Percentiles rank a stretch among this genome's conserved stretches.
Conservation (phyloP, 2,329 filamentous ascomycete genomes). For the Pseudogymnoascus sp. region DNA sequence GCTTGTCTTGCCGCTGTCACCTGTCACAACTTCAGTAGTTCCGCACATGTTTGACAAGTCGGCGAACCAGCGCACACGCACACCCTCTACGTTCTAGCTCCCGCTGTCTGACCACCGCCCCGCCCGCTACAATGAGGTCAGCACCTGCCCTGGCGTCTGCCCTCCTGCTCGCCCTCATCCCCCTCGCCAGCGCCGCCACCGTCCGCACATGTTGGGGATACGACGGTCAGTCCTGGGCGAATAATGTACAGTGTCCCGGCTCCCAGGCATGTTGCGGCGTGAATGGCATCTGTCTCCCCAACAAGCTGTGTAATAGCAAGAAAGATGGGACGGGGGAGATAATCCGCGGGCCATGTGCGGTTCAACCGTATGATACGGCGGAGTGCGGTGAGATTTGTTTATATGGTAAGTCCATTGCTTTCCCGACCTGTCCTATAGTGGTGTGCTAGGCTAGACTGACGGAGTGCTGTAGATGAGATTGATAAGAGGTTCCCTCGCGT, state of each 20-base stretch:
- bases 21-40: neutral
- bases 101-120: neutral
- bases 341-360: constrained; percentile 6
- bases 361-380: neutral
- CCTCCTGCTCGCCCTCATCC: neutral
- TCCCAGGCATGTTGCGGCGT: constrained; percentile 7
- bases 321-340: constrained; percentile 1
- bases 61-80: neutral
- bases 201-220: neutral
- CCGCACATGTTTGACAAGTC: neutral
- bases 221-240: neutral
- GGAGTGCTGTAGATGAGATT: constrained; percentile 8
- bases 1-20: neutral
- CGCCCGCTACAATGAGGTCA: neutral
- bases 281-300: neutral
- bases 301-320: constrained; percentile 8
- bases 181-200: neutral
- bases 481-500: neutral
- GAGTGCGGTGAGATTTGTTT: constrained; percentile 7
- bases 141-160: neutral
- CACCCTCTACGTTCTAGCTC: neutral
- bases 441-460: neutral
- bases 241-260: constrained; percentile 4
- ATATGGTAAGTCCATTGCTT: constrained; percentile 2
- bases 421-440: neutral